phyloP scores from a whole-genome alignment of 2,329 filamentous ascomycete species.

The Blastomyces gilchristii region DNA sequence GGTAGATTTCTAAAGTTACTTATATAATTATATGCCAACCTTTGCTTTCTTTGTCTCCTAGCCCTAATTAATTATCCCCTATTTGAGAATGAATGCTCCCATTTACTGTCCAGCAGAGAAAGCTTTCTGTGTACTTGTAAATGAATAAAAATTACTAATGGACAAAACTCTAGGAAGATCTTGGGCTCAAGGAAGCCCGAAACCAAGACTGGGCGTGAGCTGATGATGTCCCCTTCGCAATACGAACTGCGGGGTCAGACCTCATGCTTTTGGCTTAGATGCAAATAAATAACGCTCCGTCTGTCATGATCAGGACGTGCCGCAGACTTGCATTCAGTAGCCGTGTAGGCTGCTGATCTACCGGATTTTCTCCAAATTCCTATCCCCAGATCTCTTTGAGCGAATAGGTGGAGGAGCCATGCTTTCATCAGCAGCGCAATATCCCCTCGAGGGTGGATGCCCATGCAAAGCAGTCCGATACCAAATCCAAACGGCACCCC shows the following conservation, averaged over 20 bases:
- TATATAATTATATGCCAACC: not conserved
- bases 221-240: not conserved
- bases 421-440: slow-evolving; percentile 10
- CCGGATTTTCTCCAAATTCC: not conserved
- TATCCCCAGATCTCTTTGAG: not conserved
- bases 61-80: not conserved
- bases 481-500: slow-evolving; percentile 19
- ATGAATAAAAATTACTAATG: not conserved
- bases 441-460: slow-evolving; percentile 23
- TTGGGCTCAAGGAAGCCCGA: too few relatives aligned
- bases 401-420: not conserved
- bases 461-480: slow-evolving; percentile 23
- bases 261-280: too few relatives aligned
- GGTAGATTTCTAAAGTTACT: not conserved
- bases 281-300: not conserved
- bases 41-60: not conserved
- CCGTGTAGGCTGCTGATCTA: not conserved
- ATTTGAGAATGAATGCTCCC: too few relatives aligned
- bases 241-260: not conserved
- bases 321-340: not conserved
- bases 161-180: not conserved
- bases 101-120: not conserved
- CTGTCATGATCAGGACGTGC: not conserved
- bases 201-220: not conserved
- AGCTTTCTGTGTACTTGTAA: too few relatives aligned